Base-by-base conservation (phyloP, 163 green algal species). In the Scenedesmus sp. region DNA sequence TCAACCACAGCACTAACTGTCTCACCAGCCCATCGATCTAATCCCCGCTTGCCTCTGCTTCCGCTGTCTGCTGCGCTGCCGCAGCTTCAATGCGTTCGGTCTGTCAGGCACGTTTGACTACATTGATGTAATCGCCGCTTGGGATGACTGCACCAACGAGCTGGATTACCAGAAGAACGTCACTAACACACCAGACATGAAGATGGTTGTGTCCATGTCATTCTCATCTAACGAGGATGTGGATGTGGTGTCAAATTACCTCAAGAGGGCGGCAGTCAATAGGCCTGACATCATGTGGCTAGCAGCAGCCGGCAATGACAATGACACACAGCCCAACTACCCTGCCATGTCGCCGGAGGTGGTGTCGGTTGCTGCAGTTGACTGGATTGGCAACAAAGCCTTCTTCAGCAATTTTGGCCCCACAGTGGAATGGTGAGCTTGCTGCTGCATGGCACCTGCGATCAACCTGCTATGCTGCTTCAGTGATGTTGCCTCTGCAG, bases 131-230 rank as follows among this genome's bases (percentile, higher is more conserved):
- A 85, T 85, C 77, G 9, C 9, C 1, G 77, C 77, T 15, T 85
- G 77, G 77, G 77, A 85, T 59, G 77, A 57, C 46, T 85, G 77
- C 77, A 59, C 26, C 4, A 9, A 26, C 12, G 77, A 85, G 77
- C 77, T 85, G 46, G 77, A 85, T 34, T 23, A 57, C 8, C 77
- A n/a, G 46, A 57, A 59, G 15, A 34, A 12, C 10, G 77, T 10
- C 15, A 85, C 46, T 4, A 59, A 59, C 77, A 59, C 52, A 9
- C 46, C 77, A 57, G 77, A 85, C 46, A 85, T 85, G 77, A 57
- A 59, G 77, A 57, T 85, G 77, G 46, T 85, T 3, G 16, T 85
- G 1, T 85, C 77, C 26, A 85, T 85, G 77, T 85, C 77, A 79
- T 79, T 79, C 13, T 52, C 23, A 2, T n/a, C 70, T 16, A 23